These are phyloP conservation scores for Bipolaris zeicola DNA, from an alignment of 2,329 filamentous ascomycete species.

Conservation along the genomic window DNA sequence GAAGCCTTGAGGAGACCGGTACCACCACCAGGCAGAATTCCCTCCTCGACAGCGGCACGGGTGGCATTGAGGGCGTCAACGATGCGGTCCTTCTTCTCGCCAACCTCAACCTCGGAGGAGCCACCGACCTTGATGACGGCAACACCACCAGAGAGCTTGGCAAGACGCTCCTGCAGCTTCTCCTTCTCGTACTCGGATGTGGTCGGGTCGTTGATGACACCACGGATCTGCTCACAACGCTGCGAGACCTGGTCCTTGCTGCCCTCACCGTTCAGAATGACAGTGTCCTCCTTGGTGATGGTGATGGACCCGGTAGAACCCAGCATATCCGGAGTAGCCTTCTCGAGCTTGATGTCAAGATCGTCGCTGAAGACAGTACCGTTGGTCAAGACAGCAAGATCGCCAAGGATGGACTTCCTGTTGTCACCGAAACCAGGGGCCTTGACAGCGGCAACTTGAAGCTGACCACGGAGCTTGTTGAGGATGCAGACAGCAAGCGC, in stretches of 20 bases:
- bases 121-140: slow-evolving; percentile 99
- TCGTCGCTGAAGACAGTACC: slow-evolving; percentile 97
- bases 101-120: slow-evolving; percentile 96
- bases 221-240: slow-evolving; percentile 98
- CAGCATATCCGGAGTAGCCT: slow-evolving; percentile 93
- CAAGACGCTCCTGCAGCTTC: slow-evolving; percentile 99
- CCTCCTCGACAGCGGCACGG: slow-evolving; percentile 96
- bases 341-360: slow-evolving; percentile 98
- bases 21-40: slow-evolving; percentile 97
- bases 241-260: slow-evolving; percentile 91
- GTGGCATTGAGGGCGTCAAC: slow-evolving; percentile 98
- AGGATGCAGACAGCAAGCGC: slow-evolving; percentile 98
- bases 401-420: slow-evolving; percentile 98
- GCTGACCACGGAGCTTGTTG: slow-evolving; percentile 99
- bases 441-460: slow-evolving; percentile 98
- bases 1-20: slow-evolving; percentile 98
- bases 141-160: slow-evolving; percentile 98
- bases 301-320: slow-evolving; percentile 97
- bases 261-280: slow-evolving; percentile 95
- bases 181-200: slow-evolving; percentile 99
- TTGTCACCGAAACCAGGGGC: slow-evolving; percentile 99
- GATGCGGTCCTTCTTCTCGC: slow-evolving; percentile 99
- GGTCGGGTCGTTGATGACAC: slow-evolving; percentile 89
- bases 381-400: slow-evolving; percentile 94
- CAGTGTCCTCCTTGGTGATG: slow-evolving; percentile 99